Percentiles rank a stretch among this genome's conserved stretches.
These are phyloP conservation scores for Astragalus glycyphyllos DNA, from an alignment of 306 rosid genomes.

Conservation along the genomic window DNA sequence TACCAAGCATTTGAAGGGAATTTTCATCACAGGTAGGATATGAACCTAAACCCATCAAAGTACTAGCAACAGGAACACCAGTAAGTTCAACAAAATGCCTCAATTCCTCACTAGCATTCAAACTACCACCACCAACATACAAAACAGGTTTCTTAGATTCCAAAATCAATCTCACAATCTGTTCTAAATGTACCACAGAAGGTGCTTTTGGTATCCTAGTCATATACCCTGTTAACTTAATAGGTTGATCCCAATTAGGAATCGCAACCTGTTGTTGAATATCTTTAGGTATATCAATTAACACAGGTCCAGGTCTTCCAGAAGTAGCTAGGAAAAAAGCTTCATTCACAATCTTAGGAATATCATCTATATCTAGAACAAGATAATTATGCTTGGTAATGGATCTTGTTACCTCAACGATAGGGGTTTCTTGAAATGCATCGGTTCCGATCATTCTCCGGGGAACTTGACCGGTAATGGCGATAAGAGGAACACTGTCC, in stretches of 20 bases:
- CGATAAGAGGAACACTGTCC: conserved; percentile 75
- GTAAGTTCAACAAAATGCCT: conserved; percentile 69
- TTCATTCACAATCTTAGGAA: conserved; percentile 78
- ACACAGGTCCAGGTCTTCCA: conserved; percentile 85
- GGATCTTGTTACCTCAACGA: conserved; percentile 92
- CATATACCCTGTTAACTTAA: conserved; percentile 68
- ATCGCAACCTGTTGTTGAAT: conserved; percentile 81
- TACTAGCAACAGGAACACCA: conserved; percentile 85
- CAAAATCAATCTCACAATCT: conserved; percentile 66
- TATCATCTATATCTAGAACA: conserved; percentile 81
- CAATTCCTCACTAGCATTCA: conserved; percentile 74
- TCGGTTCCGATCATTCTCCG: conserved; percentile 93
- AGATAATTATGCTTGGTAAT: conserved; percentile 88
- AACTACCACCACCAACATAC: conserved; percentile 89
- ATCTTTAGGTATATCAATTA: conserved; percentile 85
- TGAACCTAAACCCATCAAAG: conserved; percentile 88
- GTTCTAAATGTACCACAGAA: conserved; percentile 49
- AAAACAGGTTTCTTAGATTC: conserved; percentile 81
- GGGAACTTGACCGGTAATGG: conserved; percentile 88
- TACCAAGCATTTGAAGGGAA: conserved; percentile 87
- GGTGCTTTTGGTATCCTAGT: conserved; percentile 71
- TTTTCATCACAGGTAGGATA: conserved; percentile 55
- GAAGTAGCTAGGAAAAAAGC: conserved; percentile 78
- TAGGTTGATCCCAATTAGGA: conserved; percentile 74
- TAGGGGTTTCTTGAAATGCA: conserved; percentile 90